Percentiles rank a stretch among this genome's conserved stretches.
Conservation (phyloP, 2,329 filamentous ascomycete genomes). For the Exophiala spinifera region DNA sequence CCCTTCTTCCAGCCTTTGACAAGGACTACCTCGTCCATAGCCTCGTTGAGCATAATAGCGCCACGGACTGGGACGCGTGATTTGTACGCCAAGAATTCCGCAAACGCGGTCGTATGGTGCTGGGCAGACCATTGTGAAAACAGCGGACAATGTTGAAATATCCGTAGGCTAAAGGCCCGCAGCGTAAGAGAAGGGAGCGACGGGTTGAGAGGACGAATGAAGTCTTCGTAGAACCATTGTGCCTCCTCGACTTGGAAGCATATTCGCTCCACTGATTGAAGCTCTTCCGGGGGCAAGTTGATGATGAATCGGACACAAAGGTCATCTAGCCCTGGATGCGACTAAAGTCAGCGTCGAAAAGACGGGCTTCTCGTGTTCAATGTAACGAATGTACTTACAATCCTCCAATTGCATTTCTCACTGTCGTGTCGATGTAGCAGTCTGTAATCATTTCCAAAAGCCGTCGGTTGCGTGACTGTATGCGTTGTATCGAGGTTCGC, state of each 20-base stretch:
- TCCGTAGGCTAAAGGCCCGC: slow-evolving; percentile 78
- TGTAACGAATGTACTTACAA: slow-evolving; percentile 53
- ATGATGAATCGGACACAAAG: slow-evolving; percentile 97
- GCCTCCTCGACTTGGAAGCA: slow-evolving; percentile 99
- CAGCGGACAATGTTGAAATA: slow-evolving; percentile 91
- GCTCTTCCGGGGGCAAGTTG: slow-evolving; percentile 88
- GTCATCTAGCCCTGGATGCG: slow-evolving; percentile 79
- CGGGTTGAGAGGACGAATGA: slow-evolving; percentile 86
- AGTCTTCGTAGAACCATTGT: slow-evolving; percentile 99
- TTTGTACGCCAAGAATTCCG: slow-evolving; percentile 92
- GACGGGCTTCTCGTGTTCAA: not conserved
- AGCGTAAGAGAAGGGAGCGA: slow-evolving; percentile 80
- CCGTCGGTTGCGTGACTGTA: slow-evolving; percentile 5
- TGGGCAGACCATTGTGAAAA: slow-evolving; percentile 76
- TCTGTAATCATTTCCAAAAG: slow-evolving; percentile 58
- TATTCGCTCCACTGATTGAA: slow-evolving; percentile 85
- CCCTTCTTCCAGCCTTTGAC: slow-evolving; percentile 98
- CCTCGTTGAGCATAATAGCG: slow-evolving; percentile 85
- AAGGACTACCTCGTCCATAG: slow-evolving; percentile 90
- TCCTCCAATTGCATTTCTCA: slow-evolving; percentile 85
- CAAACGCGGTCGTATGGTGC: slow-evolving; percentile 77
- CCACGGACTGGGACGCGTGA: slow-evolving; percentile 89
- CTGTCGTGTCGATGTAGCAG: slow-evolving; percentile 39
- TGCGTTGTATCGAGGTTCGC: not conserved
- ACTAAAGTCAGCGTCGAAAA: slow-evolving; percentile 9